Conservation (phyloP, 2,329 filamentous ascomycete species). For the Fonsecaea pedrosoi region DNA sequence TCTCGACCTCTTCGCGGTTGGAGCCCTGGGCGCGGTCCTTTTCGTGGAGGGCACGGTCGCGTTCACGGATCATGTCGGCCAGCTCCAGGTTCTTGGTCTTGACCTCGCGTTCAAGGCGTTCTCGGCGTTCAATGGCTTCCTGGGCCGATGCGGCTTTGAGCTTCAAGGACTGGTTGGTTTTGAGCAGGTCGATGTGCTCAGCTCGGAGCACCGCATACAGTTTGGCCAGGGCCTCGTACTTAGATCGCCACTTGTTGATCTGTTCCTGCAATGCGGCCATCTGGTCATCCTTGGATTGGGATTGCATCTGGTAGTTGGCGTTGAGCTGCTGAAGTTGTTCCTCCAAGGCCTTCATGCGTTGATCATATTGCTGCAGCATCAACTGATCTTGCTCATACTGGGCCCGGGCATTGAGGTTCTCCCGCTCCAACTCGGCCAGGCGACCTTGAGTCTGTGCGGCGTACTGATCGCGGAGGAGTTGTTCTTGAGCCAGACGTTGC, state of each 20-base stretch:
- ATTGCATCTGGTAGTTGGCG: constrained; percentile 82
- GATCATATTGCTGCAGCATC: constrained; percentile 95
- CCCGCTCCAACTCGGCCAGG: constrained; percentile 92
- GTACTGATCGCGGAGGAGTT: constrained; percentile 84
- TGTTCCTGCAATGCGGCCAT: constrained; percentile 92
- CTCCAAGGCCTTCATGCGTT: constrained; percentile 90
- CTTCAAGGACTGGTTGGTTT: constrained; percentile 95
- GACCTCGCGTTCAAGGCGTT: constrained; percentile 95
- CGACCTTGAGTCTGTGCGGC: constrained; percentile 94
- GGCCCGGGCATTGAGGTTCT: constrained; percentile 90
- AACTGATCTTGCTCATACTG: constrained; percentile 98
- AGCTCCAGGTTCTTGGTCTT: constrained; percentile 99
- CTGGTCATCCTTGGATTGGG: constrained; percentile 89
- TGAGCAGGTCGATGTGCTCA: constrained; percentile 91
- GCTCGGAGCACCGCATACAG: constrained; percentile 94
- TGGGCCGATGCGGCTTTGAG: constrained; percentile 96
- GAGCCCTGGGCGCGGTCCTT: constrained; percentile 85
- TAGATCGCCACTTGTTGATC: constrained; percentile 95
- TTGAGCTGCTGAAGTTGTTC: constrained; percentile 83
- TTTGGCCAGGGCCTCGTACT: constrained; percentile 96
- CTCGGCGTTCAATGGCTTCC: constrained; percentile 91
- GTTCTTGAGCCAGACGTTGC: constrained; percentile 87
- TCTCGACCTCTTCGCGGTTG: constrained; percentile 92
- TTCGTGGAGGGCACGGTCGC: constrained; percentile 91
- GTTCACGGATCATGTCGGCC: constrained; percentile 97